Evolutionary conservation across 2,329 filamentous ascomycete genomes (phyloP), one percentile per base, ranked within the genome.

Genomic region (Paraphoma sp.): DNA sequence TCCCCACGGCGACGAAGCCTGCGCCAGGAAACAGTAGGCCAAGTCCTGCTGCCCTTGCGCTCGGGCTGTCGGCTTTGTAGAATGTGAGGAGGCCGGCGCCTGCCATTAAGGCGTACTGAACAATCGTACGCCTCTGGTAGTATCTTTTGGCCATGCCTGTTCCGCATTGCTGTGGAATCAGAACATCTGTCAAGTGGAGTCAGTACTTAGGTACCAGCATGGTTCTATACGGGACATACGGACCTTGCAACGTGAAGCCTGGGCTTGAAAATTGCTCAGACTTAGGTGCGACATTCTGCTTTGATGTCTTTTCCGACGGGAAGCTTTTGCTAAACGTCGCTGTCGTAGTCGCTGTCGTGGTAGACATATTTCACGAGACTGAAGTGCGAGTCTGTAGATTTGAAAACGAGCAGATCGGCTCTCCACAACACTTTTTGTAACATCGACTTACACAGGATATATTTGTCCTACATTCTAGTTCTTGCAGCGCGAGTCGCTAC

Each of bases 21-120:
- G 63, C 61, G 4, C 63, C 61, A 17, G 63, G 61, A 30, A 64
- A 66, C 8, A 63, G 36, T 6, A 62, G 48, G 28, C 54, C 47
- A 6, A 66, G 50, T 8, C 46, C 54, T 18, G 60, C 59, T 1
- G 54, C 53, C 3, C 61, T 54, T 6, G 54, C 28, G 14, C 40
- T 38, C 8, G 59, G 43, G 33, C 47, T 41, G 17, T 55, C 17
- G 23, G 45, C 16, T 9, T 58, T 62, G 36, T 62, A 62, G 53
- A 64, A 64, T 16, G 45, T 52, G 23, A 36, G 42, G 2, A 64
- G 48, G 5, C 61, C 61, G 9, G 49, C n/a, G 5, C 16, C 23
- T 16, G 53, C 45, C 2, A 61, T 23, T 12, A 45, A 31, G 9
- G 58, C 56, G 45, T 64, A 64, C 38, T 63, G 60, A 6, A 58